Evolutionary conservation across 2,329 filamentous ascomycete species (phyloP), one percentile per base, ranked within the genome.

Genomic region (Beauveria scarabaeidicola): DNA sequence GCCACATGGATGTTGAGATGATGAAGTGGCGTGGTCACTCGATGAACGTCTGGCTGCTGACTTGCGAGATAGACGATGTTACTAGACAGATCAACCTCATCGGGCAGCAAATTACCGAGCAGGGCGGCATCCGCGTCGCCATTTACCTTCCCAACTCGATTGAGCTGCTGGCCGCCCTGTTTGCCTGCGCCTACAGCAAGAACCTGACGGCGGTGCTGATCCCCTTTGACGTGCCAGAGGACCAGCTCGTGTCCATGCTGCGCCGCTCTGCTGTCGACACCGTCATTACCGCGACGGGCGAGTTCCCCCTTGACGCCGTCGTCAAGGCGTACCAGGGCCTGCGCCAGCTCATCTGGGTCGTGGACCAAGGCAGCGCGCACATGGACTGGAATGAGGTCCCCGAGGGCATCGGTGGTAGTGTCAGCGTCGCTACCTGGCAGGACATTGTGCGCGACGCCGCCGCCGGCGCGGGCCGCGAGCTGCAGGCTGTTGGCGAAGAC

Each of bases 361-460:
- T 95, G 5, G 93, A 97, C 67, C 84, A 91, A 68, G 91, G 91
- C 46, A 97, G 87, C 76, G 84, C 85, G 66, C 93, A 97, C 70
- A 88, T 99, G 81, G 92, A 96, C 73, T 99, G 93, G 92, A 92
- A 90, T 66, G 90, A 93, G 69, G 84, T 92, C 2, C 91, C 92
- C 11, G 83, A 88, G 68, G 88, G 89, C 55, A 86, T 87, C 60
- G 87, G 87, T 17, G 83, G 87, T 60, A 85, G 81, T 63, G 79
- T 96, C 62, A 89, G 89, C 59, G 89, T 97, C 17, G 83, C 86
- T n/a, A 94, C 93, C 15, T 99, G 93, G 92, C 90, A 96, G 68
- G 90, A 97, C 61, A 82, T 97, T 57, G 77, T 97, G 27, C 84
- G 88, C 64, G 89, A 94, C 63, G 80, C 81, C 64, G 83, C 85